A percentile compares a stretch with the other conserved stretches of the same genome.
phyloP scores from a whole-genome alignment of 2,329 filamentous ascomycete species.

The Beauveria bassiana region DNA sequence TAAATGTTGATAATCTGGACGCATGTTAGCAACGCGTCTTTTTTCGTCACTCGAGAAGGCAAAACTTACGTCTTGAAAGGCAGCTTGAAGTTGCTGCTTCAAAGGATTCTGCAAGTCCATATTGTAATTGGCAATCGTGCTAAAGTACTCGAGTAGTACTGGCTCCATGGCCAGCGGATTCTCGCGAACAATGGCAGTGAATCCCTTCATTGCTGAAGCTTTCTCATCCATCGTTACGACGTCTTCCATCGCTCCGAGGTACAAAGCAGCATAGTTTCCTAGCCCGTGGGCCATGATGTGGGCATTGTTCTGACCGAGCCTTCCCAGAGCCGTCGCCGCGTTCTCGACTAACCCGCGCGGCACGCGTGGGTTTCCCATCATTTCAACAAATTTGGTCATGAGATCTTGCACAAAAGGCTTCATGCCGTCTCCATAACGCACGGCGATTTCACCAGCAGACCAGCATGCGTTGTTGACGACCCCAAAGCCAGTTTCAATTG shows the following conservation, averaged over 20 bases:
- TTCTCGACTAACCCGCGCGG: slow-evolving; percentile 88
- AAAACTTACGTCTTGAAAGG: slow-evolving; percentile 65
- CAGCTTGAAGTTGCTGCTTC: slow-evolving; percentile 58
- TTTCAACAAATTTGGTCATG: slow-evolving; percentile 68
- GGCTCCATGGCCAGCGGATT: slow-evolving; percentile 93
- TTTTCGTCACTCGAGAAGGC: background rate
- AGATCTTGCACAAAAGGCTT: slow-evolving; percentile 69
- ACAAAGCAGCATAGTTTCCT: slow-evolving; percentile 70
- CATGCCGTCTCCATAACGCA: slow-evolving; percentile 70
- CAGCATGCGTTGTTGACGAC: slow-evolving; percentile 98
- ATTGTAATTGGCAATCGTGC: slow-evolving; percentile 70
- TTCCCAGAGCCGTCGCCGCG: slow-evolving; percentile 83
- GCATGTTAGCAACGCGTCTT: slow-evolving; percentile 2
- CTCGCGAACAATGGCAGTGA: slow-evolving; percentile 72
- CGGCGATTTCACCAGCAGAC: slow-evolving; percentile 87
- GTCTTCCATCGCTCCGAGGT: slow-evolving; percentile 73
- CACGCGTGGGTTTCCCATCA: slow-evolving; percentile 77
- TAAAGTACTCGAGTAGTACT: slow-evolving; percentile 74
- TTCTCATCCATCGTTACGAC: slow-evolving; percentile 90
- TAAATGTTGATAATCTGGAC: slow-evolving; percentile 45
- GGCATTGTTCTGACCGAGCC: slow-evolving; percentile 73
- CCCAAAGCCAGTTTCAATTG: slow-evolving; percentile 77
- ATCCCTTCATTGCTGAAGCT: slow-evolving; percentile 84
- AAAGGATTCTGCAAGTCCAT: slow-evolving; percentile 51
- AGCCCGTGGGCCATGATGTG: slow-evolving; percentile 73